Evolutionary conservation across 805 yeast genomes (phyloP).

Genomic region (Wickerhamiella bombiphila): DNA sequence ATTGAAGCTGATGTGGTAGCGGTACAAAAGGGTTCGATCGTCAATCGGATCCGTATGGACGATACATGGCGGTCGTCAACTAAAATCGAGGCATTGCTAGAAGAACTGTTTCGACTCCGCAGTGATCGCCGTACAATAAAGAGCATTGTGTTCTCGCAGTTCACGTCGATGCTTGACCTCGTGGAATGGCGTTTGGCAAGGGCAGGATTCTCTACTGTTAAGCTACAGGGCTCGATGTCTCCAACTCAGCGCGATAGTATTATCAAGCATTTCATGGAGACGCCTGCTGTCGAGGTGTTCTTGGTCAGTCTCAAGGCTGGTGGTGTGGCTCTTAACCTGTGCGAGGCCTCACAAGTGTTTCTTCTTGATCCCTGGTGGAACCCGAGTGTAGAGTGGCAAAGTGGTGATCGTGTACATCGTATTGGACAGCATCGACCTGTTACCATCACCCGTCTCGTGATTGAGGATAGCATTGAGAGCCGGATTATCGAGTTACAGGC

Average conservation of each 20-base stretch:
- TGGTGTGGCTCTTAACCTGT: slow-evolving; percentile 91
- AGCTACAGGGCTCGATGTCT: slow-evolving; percentile 92
- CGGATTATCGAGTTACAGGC: slow-evolving; percentile 92
- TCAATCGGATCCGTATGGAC: slow-evolving; percentile 67
- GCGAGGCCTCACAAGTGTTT: slow-evolving; percentile 95
- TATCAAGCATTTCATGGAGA: slow-evolving; percentile 82
- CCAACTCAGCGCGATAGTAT: slow-evolving; percentile 90
- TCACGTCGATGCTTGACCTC: slow-evolving; percentile 89
- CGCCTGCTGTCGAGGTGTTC: slow-evolving; percentile 82
- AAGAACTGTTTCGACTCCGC: slow-evolving; percentile 74
- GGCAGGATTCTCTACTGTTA: slow-evolving; percentile 91
- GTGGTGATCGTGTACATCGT: slow-evolving; percentile 95
- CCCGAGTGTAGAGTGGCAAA: slow-evolving; percentile 96
- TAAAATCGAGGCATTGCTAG: slow-evolving; percentile 90
- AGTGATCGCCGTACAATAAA: slow-evolving; percentile 81
- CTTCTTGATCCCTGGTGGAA: slow-evolving; percentile 99
- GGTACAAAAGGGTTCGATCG: slow-evolving; percentile 49
- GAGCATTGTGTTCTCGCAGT: slow-evolving; percentile 93
- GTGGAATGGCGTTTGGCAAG: slow-evolving; percentile 91
- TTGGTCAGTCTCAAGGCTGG: slow-evolving; percentile 94
- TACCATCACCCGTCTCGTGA: slow-evolving; percentile 77
- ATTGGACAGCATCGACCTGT: slow-evolving; percentile 95
- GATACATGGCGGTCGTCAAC: slow-evolving; percentile 93
- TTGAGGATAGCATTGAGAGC: slow-evolving; percentile 93
- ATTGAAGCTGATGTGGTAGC: slow-evolving; percentile 37